phyloP scores from a whole-genome alignment of 2,329 filamentous ascomycete species.

The Botryotinia globosa region DNA sequence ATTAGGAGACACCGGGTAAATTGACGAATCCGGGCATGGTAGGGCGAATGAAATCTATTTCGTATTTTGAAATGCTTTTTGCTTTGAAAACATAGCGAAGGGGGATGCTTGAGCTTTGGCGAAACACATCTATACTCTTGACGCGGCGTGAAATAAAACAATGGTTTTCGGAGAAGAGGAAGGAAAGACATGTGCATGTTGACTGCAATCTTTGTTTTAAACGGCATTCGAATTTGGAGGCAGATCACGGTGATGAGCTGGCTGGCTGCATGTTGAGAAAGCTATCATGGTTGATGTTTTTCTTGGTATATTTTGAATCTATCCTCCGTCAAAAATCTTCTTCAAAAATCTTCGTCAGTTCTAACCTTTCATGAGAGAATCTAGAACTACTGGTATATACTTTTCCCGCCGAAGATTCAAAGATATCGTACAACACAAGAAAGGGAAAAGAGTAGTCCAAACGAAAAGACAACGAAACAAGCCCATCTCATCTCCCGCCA shows the following conservation, averaged over 20 bases:
- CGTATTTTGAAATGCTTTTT: background rate
- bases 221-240: background rate
- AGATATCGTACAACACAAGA: background rate
- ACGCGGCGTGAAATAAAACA: background rate
- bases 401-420: background rate
- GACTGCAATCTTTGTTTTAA: background rate
- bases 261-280: background rate
- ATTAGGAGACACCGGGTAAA: background rate
- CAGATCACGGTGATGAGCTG: background rate
- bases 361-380: background rate
- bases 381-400: background rate
- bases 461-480: background rate
- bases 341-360: too few relatives aligned
- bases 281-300: background rate
- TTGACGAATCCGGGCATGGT: background rate
- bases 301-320: background rate
- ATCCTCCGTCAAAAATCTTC: too few relatives aligned
- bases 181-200: background rate
- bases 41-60: background rate
- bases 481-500: slow-evolving; percentile 39
- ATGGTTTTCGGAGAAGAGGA: background rate
- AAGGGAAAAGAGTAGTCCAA: background rate
- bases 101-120: background rate
- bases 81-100: background rate
- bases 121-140: background rate